Evolutionary conservation across 225 moss, liverwort and hornwort genomes (phyloP).

Genomic region (Pseudoscleropodium purum): DNA sequence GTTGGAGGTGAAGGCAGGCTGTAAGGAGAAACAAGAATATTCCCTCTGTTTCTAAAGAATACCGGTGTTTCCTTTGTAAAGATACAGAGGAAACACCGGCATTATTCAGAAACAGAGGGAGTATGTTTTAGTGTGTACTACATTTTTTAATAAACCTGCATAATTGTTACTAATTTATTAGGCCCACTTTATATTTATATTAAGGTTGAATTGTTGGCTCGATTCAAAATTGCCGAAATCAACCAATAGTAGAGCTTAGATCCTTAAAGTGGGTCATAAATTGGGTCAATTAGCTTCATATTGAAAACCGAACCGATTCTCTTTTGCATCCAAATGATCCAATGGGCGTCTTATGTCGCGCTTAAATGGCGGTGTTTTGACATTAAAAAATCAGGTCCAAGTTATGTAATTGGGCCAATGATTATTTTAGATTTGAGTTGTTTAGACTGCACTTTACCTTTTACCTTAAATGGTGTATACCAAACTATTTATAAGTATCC

Average conservation of each 20-base stretch:
- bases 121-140: not conserved
- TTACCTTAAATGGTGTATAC: not conserved
- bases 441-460: not conserved
- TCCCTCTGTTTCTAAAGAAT: not conserved
- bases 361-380: not conserved
- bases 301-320: not conserved
- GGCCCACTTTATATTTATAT: not conserved
- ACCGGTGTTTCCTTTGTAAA: not conserved
- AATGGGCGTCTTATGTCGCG: not conserved
- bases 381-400: not conserved
- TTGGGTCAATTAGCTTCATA: not conserved
- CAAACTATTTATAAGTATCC: not conserved
- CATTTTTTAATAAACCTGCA: not conserved
- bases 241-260: not conserved
- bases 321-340: not conserved
- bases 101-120: not conserved
- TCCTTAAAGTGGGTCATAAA: not conserved
- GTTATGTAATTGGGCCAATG: too few relatives aligned
- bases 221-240: not conserved
- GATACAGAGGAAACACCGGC: not conserved
- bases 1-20: not conserved
- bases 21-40: not conserved
- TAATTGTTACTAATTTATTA: not conserved
- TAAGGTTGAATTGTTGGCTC: not conserved
- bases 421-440: not conserved